Evolutionary conservation across 2,329 filamentous ascomycete genomes (phyloP).

Genomic region (Pyricularia grisea): DNA sequence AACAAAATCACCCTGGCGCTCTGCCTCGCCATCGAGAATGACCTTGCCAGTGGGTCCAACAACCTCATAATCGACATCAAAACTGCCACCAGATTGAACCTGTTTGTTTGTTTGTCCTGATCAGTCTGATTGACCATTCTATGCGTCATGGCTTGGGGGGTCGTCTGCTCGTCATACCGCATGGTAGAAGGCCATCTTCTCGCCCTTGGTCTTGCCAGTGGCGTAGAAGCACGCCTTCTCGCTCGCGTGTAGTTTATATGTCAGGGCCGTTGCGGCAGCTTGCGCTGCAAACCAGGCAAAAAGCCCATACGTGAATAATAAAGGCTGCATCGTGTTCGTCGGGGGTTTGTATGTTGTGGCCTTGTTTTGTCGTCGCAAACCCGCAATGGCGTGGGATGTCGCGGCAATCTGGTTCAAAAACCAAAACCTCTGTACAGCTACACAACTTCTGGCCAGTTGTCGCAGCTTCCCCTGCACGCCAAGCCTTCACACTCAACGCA

Average conservation of each 20-base stretch:
- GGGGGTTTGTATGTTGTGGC: slow-evolving; percentile 6
- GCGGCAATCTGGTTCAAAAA: background rate
- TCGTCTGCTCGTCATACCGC: slow-evolving; percentile 48
- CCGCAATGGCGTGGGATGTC: background rate
- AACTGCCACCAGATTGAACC: slow-evolving; percentile 97
- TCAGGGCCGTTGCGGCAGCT: slow-evolving; percentile 80
- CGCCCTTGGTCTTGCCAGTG: slow-evolving; percentile 63
- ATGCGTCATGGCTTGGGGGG: background rate
- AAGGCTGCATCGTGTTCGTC: slow-evolving; percentile 51
- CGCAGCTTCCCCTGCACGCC: background rate
- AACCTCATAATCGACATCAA: slow-evolving; percentile 92
- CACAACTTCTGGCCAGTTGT: slow-evolving; percentile 1
- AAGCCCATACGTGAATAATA: slow-evolving; percentile 53
- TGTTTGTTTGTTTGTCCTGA: slow-evolving; percentile 22
- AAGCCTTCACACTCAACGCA: background rate
- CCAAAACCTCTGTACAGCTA: background rate
- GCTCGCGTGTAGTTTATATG: slow-evolving; percentile 82
- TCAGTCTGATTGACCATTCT: background rate
- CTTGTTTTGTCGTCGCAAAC: slow-evolving; percentile 3
- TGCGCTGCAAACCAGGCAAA: slow-evolving; percentile 62
- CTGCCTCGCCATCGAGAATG: slow-evolving; percentile 80
- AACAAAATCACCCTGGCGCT: slow-evolving; percentile 93
- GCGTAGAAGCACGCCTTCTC: slow-evolving; percentile 96
- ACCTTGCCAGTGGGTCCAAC: slow-evolving; percentile 71
- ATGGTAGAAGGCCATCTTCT: slow-evolving; percentile 98